Conservation (phyloP, 2,329 filamentous ascomycete genomes). For the Apiospora koreana region DNA sequence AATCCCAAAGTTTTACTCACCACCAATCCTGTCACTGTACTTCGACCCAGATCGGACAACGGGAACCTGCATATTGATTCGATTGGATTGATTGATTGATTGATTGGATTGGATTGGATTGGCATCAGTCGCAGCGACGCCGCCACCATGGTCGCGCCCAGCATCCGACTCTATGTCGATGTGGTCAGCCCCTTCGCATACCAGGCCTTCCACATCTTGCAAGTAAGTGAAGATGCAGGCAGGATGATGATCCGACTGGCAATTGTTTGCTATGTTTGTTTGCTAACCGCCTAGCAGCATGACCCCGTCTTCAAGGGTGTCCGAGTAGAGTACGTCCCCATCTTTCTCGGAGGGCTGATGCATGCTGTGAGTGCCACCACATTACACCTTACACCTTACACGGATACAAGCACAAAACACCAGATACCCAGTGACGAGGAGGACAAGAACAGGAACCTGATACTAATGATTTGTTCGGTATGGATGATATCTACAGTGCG, state of each 20-base stretch:
- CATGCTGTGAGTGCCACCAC: constrained; percentile 29
- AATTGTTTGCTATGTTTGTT: neutral
- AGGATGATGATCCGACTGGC: constrained; percentile 12
- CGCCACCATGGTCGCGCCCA: constrained; percentile 22
- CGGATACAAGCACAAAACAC: no score
- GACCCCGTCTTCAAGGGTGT: constrained; percentile 32
- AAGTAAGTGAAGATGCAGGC: constrained; percentile 28
- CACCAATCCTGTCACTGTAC: neutral
- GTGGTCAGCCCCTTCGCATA: constrained; percentile 43
- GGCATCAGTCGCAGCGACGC: no score
- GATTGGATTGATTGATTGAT: no score
- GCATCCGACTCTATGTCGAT: constrained; percentile 41
- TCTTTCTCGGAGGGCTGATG: constrained; percentile 40
- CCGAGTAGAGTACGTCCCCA: constrained; percentile 36
- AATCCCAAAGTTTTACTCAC: neutral
- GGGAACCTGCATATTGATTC: neutral
- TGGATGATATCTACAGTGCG: constrained; percentile 23
- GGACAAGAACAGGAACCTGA: no score
- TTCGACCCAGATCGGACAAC: neutral
- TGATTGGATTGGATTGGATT: neutral
- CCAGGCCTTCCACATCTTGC: constrained; percentile 38
- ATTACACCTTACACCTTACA: neutral
- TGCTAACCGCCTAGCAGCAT: constrained; percentile 23
- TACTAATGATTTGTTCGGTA: neutral
- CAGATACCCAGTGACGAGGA: neutral